phyloP scores from a whole-genome alignment of 1,284 basidiomycete species.

The Phenoliferia sp. region DNA sequence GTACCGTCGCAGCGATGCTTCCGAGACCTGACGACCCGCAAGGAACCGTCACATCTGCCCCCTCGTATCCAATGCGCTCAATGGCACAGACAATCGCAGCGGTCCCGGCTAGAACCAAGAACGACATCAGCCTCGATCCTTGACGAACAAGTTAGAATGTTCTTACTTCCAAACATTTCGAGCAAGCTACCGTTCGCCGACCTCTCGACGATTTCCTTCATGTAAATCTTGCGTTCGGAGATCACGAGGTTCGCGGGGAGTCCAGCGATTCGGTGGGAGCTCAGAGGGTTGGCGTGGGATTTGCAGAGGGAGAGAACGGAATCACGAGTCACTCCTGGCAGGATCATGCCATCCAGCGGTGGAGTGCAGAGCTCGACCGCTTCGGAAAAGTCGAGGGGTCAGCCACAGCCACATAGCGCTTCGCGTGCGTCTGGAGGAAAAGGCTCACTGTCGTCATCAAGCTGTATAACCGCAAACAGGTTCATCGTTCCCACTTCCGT shows the following conservation, averaged over 20 bases:
- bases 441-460: neutral
- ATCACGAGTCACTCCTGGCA: slow-evolving; percentile 93
- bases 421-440: no score
- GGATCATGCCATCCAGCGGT: slow-evolving; percentile 88
- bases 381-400: slow-evolving; percentile 34
- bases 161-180: slow-evolving; percentile 92
- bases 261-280: slow-evolving; percentile 47
- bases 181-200: slow-evolving; percentile 64
- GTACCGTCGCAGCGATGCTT: slow-evolving; percentile 65
- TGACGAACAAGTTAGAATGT: no score
- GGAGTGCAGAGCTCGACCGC: slow-evolving; percentile 80
- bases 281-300: slow-evolving; percentile 61
- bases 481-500: slow-evolving; percentile 95
- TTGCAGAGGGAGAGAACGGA: slow-evolving; percentile 78
- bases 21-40: slow-evolving; percentile 65
- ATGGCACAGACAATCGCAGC: slow-evolving; percentile 56
- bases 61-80: slow-evolving; percentile 57
- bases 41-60: slow-evolving; percentile 75
- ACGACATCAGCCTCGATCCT: no score
- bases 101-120: no score
- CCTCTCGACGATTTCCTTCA: slow-evolving; percentile 79
- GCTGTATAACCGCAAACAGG: slow-evolving; percentile 49
- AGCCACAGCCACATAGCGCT: no score
- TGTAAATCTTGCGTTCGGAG: slow-evolving; percentile 77
- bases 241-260: slow-evolving; percentile 67